Evolutionary conservation across 2,329 filamentous ascomycete genomes (phyloP).

Genomic region (Ambrosiella beaveri): DNA sequence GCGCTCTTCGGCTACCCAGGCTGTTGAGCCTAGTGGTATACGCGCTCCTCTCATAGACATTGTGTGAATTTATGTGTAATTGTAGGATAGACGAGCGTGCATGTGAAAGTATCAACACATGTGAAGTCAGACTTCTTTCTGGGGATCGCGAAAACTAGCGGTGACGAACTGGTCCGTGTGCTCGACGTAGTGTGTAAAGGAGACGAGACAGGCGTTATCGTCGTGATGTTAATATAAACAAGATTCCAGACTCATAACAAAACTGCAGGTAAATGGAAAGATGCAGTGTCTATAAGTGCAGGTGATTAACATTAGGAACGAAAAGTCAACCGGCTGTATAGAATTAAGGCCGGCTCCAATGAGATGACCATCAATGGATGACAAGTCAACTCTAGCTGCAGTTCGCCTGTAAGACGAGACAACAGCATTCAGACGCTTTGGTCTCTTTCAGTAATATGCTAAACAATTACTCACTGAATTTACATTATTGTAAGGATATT

Average conservation of each 20-base stretch:
- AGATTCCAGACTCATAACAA: neutral
- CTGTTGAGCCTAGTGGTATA: conserved; percentile 57
- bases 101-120: neutral
- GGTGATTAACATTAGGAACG: neutral
- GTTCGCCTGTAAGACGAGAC: conserved; percentile 3
- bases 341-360: neutral
- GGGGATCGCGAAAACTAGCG: neutral
- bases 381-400: neutral
- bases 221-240: neutral
- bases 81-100: neutral
- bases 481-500: conserved; percentile 4
- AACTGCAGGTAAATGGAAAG: neutral
- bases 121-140: neutral
- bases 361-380: neutral
- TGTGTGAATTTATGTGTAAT: conserved; percentile 11
- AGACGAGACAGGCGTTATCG: neutral
- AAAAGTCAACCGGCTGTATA: neutral
- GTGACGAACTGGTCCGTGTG: neutral
- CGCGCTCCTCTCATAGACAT: conserved; percentile 37
- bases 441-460: neutral
- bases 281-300: neutral
- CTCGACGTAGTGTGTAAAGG: neutral
- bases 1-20: conserved; percentile 78
- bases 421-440: neutral
- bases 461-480: neutral